Evolutionary conservation across 192 early-diverging fungal genomes (phyloP).

Genomic region (Coemansia javaensis): DNA sequence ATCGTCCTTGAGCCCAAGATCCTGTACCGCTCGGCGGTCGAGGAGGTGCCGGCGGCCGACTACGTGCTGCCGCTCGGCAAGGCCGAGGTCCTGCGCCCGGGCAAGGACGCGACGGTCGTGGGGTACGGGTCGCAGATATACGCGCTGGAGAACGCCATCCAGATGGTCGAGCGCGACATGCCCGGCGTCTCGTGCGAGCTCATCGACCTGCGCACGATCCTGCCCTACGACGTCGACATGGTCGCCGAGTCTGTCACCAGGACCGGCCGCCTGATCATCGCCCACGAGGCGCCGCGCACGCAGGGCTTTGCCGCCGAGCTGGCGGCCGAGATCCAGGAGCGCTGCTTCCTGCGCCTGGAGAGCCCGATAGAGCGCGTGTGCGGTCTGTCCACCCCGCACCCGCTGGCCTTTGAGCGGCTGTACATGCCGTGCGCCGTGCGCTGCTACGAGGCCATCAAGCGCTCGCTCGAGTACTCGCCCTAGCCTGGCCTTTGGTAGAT

Average conservation of each 20-base stretch:
- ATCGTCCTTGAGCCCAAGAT: slow-evolving; percentile 97
- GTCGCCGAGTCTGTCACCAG: slow-evolving; percentile 86
- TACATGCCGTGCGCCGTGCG: slow-evolving; percentile 85
- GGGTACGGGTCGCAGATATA: slow-evolving; percentile 93
- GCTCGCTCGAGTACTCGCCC: slow-evolving; percentile 71
- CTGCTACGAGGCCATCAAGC: slow-evolving; percentile 84
- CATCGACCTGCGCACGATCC: slow-evolving; percentile 86
- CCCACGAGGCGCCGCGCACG: slow-evolving; percentile 90
- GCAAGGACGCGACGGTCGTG: slow-evolving; percentile 85
- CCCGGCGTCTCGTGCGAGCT: slow-evolving; percentile 84
- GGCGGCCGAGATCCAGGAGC: slow-evolving; percentile 79
- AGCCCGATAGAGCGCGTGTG: slow-evolving; percentile 87
- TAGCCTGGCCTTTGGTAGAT: too few species aligned
- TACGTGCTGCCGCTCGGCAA: slow-evolving; percentile 86
- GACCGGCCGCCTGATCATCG: slow-evolving; percentile 86
- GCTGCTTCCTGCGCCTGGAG: slow-evolving; percentile 87
- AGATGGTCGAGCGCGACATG: slow-evolving; percentile 77
- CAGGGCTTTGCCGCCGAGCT: slow-evolving; percentile 90
- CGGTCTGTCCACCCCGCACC: slow-evolving; percentile 88
- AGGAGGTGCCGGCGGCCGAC: slow-evolving; percentile 89
- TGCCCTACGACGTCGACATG: slow-evolving; percentile 90
- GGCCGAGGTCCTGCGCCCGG: slow-evolving; percentile 81
- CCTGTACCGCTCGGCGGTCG: slow-evolving; percentile 90
- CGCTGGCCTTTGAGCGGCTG: slow-evolving; percentile 88
- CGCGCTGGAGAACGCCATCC: slow-evolving; percentile 84